phyloP scores from a whole-genome alignment of 2,329 filamentous ascomycete genomes.

The Nigrograna mackinnonii region DNA sequence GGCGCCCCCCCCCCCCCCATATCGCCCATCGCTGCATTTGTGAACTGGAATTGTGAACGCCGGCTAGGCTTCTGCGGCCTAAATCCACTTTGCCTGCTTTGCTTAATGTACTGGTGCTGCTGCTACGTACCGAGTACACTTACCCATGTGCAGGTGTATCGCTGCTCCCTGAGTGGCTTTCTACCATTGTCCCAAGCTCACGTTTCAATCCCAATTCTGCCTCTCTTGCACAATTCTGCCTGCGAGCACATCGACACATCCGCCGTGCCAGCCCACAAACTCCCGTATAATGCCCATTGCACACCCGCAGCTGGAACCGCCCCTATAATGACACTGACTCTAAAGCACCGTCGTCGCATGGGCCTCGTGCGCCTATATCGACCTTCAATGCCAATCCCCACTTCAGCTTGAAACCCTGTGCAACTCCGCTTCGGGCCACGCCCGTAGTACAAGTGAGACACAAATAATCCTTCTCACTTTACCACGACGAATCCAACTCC shows the following conservation, averaged over 20 bases:
- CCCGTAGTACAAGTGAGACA: conserved; percentile 28
- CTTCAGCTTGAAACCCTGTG: conserved; percentile 26
- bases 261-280: conserved; percentile 12
- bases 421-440: conserved; percentile 13
- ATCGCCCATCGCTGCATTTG: too few species aligned
- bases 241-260: conserved; percentile 12
- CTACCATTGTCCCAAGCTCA: conserved; percentile 3
- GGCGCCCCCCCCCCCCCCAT: too few species aligned
- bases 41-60: too few species aligned
- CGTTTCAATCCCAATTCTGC: conserved; percentile 8
- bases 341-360: conserved; percentile 6
- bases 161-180: conserved; percentile 11
- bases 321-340: conserved; percentile 11
- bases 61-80: too few species aligned
- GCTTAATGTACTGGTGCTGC: too few species aligned
- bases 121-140: too few species aligned
- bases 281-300: conserved; percentile 12
- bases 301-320: too few species aligned
- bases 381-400: conserved; percentile 6
- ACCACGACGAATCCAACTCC: conserved; percentile 64
- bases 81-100: too few species aligned
- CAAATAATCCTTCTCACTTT: conserved; percentile 49
- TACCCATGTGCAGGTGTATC: too few species aligned
- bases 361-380: conserved; percentile 7
- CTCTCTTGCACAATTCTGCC: neutral